Percentiles rank a stretch among this genome's conserved stretches.
phyloP scores from a whole-genome alignment of 2,329 filamentous ascomycete species.

The Orbilia brochopaga region DNA sequence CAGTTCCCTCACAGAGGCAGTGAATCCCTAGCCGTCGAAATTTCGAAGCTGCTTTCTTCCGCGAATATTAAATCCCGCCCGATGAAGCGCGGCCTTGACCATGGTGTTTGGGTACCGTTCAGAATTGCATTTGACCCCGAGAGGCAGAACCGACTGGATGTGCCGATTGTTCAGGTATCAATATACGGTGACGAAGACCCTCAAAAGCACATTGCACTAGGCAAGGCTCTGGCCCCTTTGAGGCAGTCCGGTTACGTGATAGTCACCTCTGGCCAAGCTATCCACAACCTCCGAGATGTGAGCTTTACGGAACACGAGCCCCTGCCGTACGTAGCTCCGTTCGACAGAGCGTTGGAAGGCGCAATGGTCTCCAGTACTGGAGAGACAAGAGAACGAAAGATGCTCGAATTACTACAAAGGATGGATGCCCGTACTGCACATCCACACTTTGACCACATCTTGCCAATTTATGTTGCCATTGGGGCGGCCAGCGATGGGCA shows the following conservation, averaged over 20 bases:
- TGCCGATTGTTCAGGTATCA: slow-evolving; percentile 75
- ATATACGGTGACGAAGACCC: slow-evolving; percentile 71
- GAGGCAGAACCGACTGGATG: slow-evolving; percentile 65
- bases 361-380: slow-evolving; percentile 62
- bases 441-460: slow-evolving; percentile 69
- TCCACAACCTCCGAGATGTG: slow-evolving; percentile 68
- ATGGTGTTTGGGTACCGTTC: slow-evolving; percentile 77
- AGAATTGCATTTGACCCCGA: slow-evolving; percentile 67
- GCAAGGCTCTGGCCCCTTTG: slow-evolving; percentile 69
- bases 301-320: slow-evolving; percentile 61
- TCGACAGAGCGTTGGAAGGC: slow-evolving; percentile 72
- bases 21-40: slow-evolving; percentile 65
- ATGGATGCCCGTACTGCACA: slow-evolving; percentile 67
- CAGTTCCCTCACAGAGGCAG: slow-evolving; percentile 70
- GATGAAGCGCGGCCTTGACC: slow-evolving; percentile 71
- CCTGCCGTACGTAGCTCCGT: slow-evolving; percentile 67
- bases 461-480: slow-evolving; percentile 67
- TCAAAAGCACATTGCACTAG: slow-evolving; percentile 70
- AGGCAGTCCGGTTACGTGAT: slow-evolving; percentile 72
- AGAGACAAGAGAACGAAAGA: slow-evolving; percentile 59
- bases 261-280: slow-evolving; percentile 75
- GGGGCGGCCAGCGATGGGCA: slow-evolving; percentile 64
- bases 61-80: slow-evolving; percentile 68
- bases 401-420: slow-evolving; percentile 62
- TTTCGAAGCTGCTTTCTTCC: slow-evolving; percentile 64